phyloP scores from a whole-genome alignment of 2,329 filamentous ascomycete genomes.

The Penicillium sp. region DNA sequence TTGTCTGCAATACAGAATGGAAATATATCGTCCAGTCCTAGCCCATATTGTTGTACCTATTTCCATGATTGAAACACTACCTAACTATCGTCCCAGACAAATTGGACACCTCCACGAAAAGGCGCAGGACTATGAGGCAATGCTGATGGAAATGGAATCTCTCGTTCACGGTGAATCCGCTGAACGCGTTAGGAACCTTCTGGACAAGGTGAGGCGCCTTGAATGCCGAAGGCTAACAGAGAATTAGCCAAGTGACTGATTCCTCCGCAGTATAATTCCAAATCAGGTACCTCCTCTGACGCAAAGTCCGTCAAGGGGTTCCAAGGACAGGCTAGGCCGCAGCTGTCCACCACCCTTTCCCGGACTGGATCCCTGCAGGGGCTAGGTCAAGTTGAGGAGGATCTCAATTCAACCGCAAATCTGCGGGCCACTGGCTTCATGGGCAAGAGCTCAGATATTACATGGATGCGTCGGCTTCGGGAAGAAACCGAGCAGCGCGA shows the following conservation, averaged over 20 bases:
- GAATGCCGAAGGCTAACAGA: too few species aligned
- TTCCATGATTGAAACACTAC: too few species aligned
- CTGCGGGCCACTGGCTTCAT: slow-evolving; percentile 13
- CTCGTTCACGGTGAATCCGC: slow-evolving; percentile 1
- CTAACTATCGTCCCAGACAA: slow-evolving; percentile 1
- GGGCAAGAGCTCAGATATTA: slow-evolving; percentile 18
- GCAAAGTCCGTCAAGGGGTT: not conserved
- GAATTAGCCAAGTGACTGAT: not conserved
- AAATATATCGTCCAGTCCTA: too few species aligned
- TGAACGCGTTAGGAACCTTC: not conserved
- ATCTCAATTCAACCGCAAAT: slow-evolving; percentile 9
- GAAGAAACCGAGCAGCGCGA: not conserved
- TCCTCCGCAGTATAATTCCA: not conserved
- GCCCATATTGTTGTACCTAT: too few species aligned
- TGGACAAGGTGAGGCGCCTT: slow-evolving; percentile 3
- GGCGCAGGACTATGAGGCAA: slow-evolving; percentile 6
- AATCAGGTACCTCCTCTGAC: not conserved
- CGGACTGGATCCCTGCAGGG: slow-evolving; percentile 12
- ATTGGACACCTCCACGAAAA: slow-evolving; percentile 1
- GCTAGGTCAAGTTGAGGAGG: slow-evolving; percentile 12
- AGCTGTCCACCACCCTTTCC: slow-evolving; percentile 4
- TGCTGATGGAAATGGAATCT: slow-evolving; percentile 6
- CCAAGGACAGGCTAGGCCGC: not conserved
- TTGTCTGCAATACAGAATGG: too few species aligned
- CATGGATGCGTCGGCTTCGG: slow-evolving; percentile 12